A percentile compares a stretch with the other conserved stretches of the same genome.
These are phyloP conservation scores for Keithomyces neogunnii DNA, from an alignment of 2,329 filamentous ascomycete species.

Conservation along the genomic window DNA sequence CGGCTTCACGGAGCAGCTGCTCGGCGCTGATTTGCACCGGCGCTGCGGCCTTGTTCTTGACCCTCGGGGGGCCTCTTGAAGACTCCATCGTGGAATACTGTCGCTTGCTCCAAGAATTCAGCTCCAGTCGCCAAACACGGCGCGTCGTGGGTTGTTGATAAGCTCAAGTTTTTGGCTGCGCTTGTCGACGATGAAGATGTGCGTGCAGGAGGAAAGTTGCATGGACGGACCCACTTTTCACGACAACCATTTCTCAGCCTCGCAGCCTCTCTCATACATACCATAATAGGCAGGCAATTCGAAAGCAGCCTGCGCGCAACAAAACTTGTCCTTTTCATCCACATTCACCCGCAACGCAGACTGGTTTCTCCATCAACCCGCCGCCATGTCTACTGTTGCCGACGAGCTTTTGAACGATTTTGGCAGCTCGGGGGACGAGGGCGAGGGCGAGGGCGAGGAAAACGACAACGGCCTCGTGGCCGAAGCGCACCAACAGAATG, in stretches of 20 bases:
- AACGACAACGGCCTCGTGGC: slow-evolving; percentile 41
- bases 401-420: slow-evolving; percentile 83
- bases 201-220: neutral
- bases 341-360: neutral
- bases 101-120: no score
- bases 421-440: slow-evolving; percentile 60
- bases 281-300: slow-evolving; percentile 12
- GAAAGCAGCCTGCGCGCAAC: neutral
- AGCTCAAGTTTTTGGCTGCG: neutral
- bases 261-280: slow-evolving; percentile 10
- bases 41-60: slow-evolving; percentile 97
- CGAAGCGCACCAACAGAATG: slow-evolving; percentile 29
- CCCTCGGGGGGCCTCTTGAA: slow-evolving; percentile 81
- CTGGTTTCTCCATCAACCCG: slow-evolving; percentile 3
- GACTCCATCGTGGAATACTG: slow-evolving; percentile 64
- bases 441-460: slow-evolving; percentile 54
- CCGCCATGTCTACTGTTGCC: slow-evolving; percentile 75
- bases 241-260: slow-evolving; percentile 19
- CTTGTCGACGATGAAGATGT: slow-evolving; percentile 6
- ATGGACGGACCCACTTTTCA: slow-evolving; percentile 9
- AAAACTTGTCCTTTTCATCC: neutral
- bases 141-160: neutral
- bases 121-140: no score
- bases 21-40: slow-evolving; percentile 90
- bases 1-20: slow-evolving; percentile 92